Evolutionary conservation across 164 flowering plant genomes (phyloP).

Genomic region (Chimonanthus salicifolius): DNA sequence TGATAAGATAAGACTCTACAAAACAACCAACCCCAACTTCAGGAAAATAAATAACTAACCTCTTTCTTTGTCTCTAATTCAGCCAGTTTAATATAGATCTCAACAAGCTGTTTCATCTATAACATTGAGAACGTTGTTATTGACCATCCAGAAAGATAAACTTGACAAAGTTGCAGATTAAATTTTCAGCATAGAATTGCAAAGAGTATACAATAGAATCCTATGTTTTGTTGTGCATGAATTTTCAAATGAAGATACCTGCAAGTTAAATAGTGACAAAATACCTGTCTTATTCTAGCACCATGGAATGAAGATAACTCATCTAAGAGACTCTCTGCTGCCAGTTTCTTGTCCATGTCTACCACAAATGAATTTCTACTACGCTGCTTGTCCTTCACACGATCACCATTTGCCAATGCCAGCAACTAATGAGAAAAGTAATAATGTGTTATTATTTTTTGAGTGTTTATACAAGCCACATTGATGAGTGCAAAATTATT

Average conservation of each 20-base stretch:
- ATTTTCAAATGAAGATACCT: not conserved
- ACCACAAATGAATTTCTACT: slow-evolving; percentile 93
- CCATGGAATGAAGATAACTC: slow-evolving; percentile 75
- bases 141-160: not conserved
- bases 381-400: slow-evolving; percentile 93
- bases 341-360: slow-evolving; percentile 86
- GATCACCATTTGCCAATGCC: slow-evolving; percentile 96
- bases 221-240: not conserved
- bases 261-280: not conserved
- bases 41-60: slow-evolving; percentile 33
- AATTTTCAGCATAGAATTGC: not conserved
- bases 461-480: not conserved
- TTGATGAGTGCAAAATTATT: too few species aligned
- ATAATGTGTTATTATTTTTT: not conserved
- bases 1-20: not conserved
- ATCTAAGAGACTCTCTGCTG: slow-evolving; percentile 74
- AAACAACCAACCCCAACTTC: slow-evolving; percentile 5
- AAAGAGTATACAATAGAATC: not conserved
- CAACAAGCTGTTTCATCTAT: slow-evolving; percentile 96
- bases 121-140: slow-evolving; percentile 1
- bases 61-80: slow-evolving; percentile 91
- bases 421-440: slow-evolving; percentile 47
- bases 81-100: slow-evolving; percentile 91
- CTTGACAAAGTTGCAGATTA: not conserved
- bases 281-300: slow-evolving; percentile 67